Conservation (phyloP, 2,329 filamentous ascomycete genomes). For the Epichloe uncinata region DNA sequence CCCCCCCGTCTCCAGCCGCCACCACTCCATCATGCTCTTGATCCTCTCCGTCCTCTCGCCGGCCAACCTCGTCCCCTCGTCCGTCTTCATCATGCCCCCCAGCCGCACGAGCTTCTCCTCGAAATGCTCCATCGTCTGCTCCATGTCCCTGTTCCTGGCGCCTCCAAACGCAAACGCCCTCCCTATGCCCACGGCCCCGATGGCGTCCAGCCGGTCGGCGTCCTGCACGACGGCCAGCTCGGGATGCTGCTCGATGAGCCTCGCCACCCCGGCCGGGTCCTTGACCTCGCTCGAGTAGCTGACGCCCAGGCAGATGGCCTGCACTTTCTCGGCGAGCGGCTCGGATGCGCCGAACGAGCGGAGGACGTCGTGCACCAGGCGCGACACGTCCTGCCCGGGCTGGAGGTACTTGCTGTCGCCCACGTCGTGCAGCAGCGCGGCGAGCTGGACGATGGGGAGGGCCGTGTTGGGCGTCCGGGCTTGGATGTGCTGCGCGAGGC, state of each 20-base stretch:
- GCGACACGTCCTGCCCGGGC: constrained; percentile 41
- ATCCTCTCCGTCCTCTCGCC: constrained; percentile 39
- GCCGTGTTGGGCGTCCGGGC: constrained; percentile 27
- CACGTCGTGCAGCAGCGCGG: constrained; percentile 74
- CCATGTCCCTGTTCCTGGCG: constrained; percentile 45
- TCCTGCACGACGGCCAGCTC: constrained; percentile 69
- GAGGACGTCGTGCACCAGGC: constrained; percentile 42
- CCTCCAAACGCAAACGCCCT: constrained; percentile 54
- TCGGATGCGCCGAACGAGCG: constrained; percentile 39
- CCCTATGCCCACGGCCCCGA: constrained; percentile 75
- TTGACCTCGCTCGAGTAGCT: constrained; percentile 64
- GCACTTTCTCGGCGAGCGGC: constrained; percentile 50
- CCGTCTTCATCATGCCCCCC: constrained; percentile 52
- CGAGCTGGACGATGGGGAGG: constrained; percentile 46
- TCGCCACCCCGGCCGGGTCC: constrained; percentile 45
- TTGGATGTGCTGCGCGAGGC: constrained; percentile 56
- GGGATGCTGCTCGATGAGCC: constrained; percentile 51
- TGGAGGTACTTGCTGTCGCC: constrained; percentile 71
- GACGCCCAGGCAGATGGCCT: constrained; percentile 61
- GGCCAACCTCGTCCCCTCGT: constrained; percentile 38
- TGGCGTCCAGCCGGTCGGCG: constrained; percentile 81
- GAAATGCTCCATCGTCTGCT: constrained; percentile 60
- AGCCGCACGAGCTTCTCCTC: constrained; percentile 60
- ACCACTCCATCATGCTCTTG: constrained; percentile 42
- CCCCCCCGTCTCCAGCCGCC: constrained; percentile 35